Evolutionary conservation across 257 asterid genomes (phyloP).

Genomic region (Przewalskia tangutica): DNA sequence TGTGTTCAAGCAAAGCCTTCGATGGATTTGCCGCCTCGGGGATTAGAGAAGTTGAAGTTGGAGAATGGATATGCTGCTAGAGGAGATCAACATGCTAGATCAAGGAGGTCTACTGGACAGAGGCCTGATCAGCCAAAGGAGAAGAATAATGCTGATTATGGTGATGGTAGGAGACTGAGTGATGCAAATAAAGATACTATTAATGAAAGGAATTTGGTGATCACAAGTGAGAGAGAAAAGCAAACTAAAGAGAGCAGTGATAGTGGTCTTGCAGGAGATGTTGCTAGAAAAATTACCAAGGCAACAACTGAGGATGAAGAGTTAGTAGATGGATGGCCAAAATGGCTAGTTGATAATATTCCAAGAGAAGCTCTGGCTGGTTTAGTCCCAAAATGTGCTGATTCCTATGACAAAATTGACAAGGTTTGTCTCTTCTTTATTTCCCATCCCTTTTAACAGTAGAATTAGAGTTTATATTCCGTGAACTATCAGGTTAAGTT

Average conservation of each 20-base stretch:
- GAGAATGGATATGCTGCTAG: slow-evolving; percentile 37
- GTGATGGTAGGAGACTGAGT: slow-evolving; percentile 17
- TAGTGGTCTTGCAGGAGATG: not conserved
- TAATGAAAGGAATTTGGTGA: slow-evolving; percentile 12
- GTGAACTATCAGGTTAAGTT: not conserved
- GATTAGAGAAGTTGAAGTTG: slow-evolving; percentile 42
- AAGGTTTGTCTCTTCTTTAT: slow-evolving; percentile 34
- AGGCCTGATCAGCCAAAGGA: slow-evolving; percentile 18
- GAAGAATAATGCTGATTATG: slow-evolving; percentile 5
- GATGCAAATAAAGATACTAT: slow-evolving; percentile 6
- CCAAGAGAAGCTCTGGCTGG: slow-evolving; percentile 56
- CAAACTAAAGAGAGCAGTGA: slow-evolving; percentile 10
- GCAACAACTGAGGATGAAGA: slow-evolving; percentile 25
- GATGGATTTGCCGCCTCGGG: slow-evolving; percentile 27
- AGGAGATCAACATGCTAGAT: slow-evolving; percentile 8
- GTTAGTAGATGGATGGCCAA: slow-evolving; percentile 78
- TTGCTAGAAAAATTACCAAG: slow-evolving; percentile 1
- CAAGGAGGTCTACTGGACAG: slow-evolving; percentile 41
- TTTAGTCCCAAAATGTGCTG: slow-evolving; percentile 70
- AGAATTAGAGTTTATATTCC: not conserved
- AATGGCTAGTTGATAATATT: slow-evolving; percentile 64
- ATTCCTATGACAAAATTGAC: slow-evolving; percentile 65
- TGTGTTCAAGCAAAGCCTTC: slow-evolving; percentile 39
- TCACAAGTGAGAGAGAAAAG: slow-evolving; percentile 13
- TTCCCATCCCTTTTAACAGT: not conserved